phyloP scores from a whole-genome alignment of 805 yeast species.

The Yarrowia sp. region DNA sequence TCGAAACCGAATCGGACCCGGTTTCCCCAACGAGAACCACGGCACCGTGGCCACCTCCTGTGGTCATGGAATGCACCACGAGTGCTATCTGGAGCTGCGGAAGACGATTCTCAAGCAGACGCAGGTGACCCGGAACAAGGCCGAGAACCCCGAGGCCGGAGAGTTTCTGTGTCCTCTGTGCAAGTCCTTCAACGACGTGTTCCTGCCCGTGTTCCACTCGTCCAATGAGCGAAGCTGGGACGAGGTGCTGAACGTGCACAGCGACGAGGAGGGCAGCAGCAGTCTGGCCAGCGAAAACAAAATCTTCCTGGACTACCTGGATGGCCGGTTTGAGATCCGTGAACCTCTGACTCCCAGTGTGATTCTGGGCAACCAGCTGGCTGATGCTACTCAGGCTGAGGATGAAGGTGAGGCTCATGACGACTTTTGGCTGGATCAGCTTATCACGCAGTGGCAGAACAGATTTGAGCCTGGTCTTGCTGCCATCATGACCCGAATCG shows the following conservation, averaged over 20 bases:
- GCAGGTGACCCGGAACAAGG: conserved; percentile 82
- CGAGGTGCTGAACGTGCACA: conserved; percentile 24
- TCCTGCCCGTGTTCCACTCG: conserved; percentile 76
- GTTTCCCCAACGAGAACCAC: conserved; percentile 57
- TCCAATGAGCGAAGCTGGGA: conserved; percentile 52
- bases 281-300: not conserved
- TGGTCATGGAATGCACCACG: conserved; percentile 92
- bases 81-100: conserved; percentile 74
- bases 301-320: conserved; percentile 23
- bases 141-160: conserved; percentile 71
- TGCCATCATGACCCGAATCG: conserved; percentile 27
- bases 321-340: conserved; percentile 9
- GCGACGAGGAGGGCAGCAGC: not conserved
- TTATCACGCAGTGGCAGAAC: conserved; percentile 15
- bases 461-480: conserved; percentile 30
- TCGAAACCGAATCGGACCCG: conserved; percentile 68
- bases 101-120: conserved; percentile 61
- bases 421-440: conserved; percentile 4
- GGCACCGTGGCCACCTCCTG: conserved; percentile 68
- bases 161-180: conserved; percentile 92
- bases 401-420: not conserved
- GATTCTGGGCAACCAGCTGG: conserved; percentile 11
- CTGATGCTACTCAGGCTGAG: conserved; percentile 11
- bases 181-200: conserved; percentile 82
- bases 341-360: conserved; percentile 13